Conservation (phyloP, 352 stramenopile species). For the Globisporangium lucens region DNA sequence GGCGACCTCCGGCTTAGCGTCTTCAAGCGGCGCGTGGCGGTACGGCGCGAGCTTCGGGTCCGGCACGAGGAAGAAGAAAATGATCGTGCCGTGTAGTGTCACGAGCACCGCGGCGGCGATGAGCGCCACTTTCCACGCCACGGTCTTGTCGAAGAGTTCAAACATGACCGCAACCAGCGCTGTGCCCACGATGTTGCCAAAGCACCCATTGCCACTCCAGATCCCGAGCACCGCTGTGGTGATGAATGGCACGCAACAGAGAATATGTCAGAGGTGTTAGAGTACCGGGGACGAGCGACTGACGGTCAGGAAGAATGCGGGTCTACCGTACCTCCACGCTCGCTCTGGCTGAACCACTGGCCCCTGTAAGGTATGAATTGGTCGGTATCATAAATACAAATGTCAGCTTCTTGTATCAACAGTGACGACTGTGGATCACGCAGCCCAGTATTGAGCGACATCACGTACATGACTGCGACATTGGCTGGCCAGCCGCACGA, state of each 20-base stretch:
- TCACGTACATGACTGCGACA: constrained; percentile 73
- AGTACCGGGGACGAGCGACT: background rate
- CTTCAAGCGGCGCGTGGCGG: constrained; percentile 41
- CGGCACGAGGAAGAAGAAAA: constrained; percentile 78
- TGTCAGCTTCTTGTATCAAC: constrained; percentile 43
- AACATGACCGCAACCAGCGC: constrained; percentile 80
- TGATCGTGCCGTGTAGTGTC: constrained; percentile 84
- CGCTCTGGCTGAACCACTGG: constrained; percentile 89
- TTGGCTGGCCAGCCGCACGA: constrained; percentile 75
- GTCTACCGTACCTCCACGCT: constrained; percentile 46
- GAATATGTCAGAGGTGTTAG: too few species aligned
- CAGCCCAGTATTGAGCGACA: too few species aligned
- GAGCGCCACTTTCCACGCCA: constrained; percentile 90
- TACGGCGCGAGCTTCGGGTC: constrained; percentile 64
- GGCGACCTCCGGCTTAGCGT: constrained; percentile 41
- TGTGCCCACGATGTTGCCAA: constrained; percentile 94
- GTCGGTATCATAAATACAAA: background rate
- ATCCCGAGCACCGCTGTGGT: constrained; percentile 87
- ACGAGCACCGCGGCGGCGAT: constrained; percentile 85
- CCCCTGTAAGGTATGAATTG: constrained; percentile 57
- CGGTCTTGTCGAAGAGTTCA: constrained; percentile 61
- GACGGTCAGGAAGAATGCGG: background rate
- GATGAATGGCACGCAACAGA: too few species aligned
- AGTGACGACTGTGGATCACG: too few species aligned
- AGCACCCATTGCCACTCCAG: constrained; percentile 96